These are phyloP conservation scores for Pythium dissimile DNA, from an alignment of 352 stramenopile species.

Conservation along the genomic window DNA sequence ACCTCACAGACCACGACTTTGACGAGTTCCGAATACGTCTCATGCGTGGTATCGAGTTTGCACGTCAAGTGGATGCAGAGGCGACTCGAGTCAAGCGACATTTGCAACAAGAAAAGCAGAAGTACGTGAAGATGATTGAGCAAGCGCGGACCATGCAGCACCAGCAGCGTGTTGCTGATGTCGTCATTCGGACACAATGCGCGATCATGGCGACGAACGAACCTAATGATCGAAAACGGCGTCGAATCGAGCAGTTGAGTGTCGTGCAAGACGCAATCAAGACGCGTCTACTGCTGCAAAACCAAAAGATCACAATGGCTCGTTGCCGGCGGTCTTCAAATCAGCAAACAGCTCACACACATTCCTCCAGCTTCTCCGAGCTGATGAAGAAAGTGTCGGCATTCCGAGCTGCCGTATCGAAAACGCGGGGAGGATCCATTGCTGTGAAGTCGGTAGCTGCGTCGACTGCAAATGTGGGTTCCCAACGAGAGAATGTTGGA, in stretches of 20 bases:
- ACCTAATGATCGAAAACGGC: conserved; percentile 27
- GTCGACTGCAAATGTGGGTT: too few species aligned
- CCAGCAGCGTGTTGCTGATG: conserved; percentile 55
- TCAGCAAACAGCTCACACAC: background rate
- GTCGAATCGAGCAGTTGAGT: conserved; percentile 49
- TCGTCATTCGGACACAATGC: conserved; percentile 59
- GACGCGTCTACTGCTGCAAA: conserved; percentile 4
- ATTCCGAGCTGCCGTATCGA: conserved; percentile 7
- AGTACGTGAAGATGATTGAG: conserved; percentile 39
- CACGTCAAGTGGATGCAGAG: conserved; percentile 34
- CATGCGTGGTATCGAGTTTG: conserved; percentile 44
- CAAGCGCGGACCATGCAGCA: conserved; percentile 41
- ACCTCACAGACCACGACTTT: conserved; percentile 17
- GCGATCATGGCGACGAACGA: conserved; percentile 40
- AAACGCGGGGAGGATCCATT: too few species aligned
- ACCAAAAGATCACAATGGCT: background rate
- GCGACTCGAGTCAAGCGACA: conserved; percentile 28
- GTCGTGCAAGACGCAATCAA: conserved; percentile 35
- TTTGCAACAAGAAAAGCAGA: conserved; percentile 42
- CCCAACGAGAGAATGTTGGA: too few species aligned
- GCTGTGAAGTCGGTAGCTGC: too few species aligned
- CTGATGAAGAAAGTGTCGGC: conserved; percentile 19
- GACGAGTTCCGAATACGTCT: conserved; percentile 73
- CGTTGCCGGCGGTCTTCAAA: too few species aligned
- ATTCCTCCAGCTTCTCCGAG: conserved; percentile 5